Conservation (phyloP, 768 basidiomycete genomes). For the Pholiota microspora region DNA sequence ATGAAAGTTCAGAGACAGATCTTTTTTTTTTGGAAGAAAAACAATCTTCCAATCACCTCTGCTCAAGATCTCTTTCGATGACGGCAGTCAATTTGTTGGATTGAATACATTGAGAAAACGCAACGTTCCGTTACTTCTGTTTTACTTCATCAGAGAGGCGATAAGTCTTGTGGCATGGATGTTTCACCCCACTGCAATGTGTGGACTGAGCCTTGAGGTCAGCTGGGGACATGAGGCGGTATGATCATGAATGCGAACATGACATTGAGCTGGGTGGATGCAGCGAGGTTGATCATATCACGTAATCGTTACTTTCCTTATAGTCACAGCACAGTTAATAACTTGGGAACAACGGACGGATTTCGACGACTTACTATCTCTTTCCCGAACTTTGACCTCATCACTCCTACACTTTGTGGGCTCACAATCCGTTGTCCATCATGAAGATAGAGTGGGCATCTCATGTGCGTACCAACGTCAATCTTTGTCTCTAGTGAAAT, state of each 20-base stretch:
- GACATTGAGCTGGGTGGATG: conserved; percentile 7
- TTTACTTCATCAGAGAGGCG: neutral
- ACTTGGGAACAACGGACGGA: conserved; percentile 12
- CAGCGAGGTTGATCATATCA: conserved; percentile 23
- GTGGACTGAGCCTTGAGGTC: neutral
- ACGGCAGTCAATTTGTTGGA: no score
- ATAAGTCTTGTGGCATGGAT: neutral
- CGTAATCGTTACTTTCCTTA: conserved; percentile 14
- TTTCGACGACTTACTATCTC: conserved; percentile 16
- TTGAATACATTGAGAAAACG: no score
- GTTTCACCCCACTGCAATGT: conserved; percentile 9
- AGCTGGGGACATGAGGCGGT: conserved; percentile 4
- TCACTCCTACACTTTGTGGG: conserved; percentile 2
- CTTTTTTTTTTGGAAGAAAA: neutral
- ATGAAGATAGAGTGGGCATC: conserved; percentile 59
- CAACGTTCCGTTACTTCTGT: no score
- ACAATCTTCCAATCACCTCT: neutral
- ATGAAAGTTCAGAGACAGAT: neutral
- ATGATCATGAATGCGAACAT: conserved; percentile 4
- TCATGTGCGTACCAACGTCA: conserved; percentile 25
- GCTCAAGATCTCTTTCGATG: neutral
- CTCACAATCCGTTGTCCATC: conserved; percentile 7
- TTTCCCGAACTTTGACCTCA: conserved; percentile 9
- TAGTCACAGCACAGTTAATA: conserved; percentile 9
- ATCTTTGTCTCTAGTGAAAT: neutral